Evolutionary conservation across 176 grass and related monocot species (phyloP).

Genomic region (Musa acuminata): DNA sequence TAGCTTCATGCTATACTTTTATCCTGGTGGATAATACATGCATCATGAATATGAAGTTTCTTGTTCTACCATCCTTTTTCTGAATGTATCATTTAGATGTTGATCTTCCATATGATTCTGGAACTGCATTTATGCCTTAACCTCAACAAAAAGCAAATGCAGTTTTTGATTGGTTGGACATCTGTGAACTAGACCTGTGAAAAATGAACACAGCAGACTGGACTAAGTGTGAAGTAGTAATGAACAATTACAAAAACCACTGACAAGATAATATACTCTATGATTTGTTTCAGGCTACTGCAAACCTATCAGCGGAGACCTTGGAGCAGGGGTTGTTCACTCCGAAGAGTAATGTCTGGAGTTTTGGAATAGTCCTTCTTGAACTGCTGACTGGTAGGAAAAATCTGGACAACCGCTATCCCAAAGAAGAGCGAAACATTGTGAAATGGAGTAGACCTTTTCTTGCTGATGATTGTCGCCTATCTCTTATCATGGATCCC

Average conservation of each 20-base stretch:
- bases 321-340: slow-evolving; percentile 88
- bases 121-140: too few relatives aligned
- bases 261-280: background rate
- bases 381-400: slow-evolving; percentile 86
- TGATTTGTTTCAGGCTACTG: slow-evolving; percentile 33
- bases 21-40: too few relatives aligned
- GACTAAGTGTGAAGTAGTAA: background rate
- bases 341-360: slow-evolving; percentile 96
- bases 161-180: too few relatives aligned
- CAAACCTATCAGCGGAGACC: slow-evolving; percentile 76
- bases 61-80: too few relatives aligned
- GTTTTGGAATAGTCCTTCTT: slow-evolving; percentile 79
- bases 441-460: slow-evolving; percentile 85
- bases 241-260: background rate
- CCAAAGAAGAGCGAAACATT: slow-evolving; percentile 80
- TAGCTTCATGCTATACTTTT: too few relatives aligned
- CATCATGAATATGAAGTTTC: too few relatives aligned
- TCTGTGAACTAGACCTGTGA: too few relatives aligned
- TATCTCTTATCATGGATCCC: slow-evolving; percentile 89
- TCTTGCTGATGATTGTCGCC: slow-evolving; percentile 71
- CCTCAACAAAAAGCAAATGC: too few relatives aligned
- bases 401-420: slow-evolving; percentile 52
- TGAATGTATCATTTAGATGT: too few relatives aligned
- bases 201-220: too few relatives aligned
- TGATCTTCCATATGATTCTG: too few relatives aligned